phyloP scores from a whole-genome alignment of 306 rosid genomes.

The Medicago lupulina region DNA sequence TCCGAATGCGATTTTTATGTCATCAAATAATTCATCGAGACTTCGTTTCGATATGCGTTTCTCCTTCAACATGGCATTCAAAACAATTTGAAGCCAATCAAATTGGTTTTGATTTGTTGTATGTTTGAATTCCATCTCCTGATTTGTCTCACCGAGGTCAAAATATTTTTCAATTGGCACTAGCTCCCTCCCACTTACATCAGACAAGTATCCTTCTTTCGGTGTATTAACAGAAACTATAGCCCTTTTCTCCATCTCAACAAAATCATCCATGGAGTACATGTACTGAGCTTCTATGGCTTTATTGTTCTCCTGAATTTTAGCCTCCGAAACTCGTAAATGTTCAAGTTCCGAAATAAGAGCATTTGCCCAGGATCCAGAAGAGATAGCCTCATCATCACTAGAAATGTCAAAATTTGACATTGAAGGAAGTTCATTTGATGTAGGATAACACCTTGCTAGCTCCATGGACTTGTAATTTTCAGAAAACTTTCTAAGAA shows the following conservation, averaged over 20 bases:
- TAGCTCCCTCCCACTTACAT: conserved; percentile 54
- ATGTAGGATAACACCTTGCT: conserved; percentile 42
- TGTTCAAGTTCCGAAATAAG: conserved; percentile 59
- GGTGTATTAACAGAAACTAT: conserved; percentile 62
- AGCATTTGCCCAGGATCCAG: conserved; percentile 73
- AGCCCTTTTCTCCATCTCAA: conserved; percentile 79
- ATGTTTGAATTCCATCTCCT: not conserved
- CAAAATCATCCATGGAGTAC: conserved; percentile 69
- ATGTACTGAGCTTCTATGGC: conserved; percentile 51
- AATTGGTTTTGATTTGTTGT: conserved; percentile 48
- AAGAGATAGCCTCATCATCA: conserved; percentile 64
- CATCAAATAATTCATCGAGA: conserved; percentile 67
- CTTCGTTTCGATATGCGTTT: conserved; percentile 61
- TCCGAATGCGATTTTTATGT: conserved; percentile 75
- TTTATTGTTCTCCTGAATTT: conserved; percentile 41
- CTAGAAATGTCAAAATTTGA: conserved; percentile 55
- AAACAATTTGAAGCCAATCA: conserved; percentile 86
- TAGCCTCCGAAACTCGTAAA: conserved; percentile 55
- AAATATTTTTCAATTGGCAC: conserved; percentile 49
- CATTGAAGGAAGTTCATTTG: conserved; percentile 53
- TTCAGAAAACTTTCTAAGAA: conserved; percentile 53
- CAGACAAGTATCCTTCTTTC: conserved; percentile 40
- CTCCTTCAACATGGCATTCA: conserved; percentile 67
- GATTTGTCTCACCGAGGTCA: not conserved
- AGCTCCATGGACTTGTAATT: conserved; percentile 55